Conservation (phyloP, 192 early-diverging fungal genomes). For the Backusella sp. region DNA sequence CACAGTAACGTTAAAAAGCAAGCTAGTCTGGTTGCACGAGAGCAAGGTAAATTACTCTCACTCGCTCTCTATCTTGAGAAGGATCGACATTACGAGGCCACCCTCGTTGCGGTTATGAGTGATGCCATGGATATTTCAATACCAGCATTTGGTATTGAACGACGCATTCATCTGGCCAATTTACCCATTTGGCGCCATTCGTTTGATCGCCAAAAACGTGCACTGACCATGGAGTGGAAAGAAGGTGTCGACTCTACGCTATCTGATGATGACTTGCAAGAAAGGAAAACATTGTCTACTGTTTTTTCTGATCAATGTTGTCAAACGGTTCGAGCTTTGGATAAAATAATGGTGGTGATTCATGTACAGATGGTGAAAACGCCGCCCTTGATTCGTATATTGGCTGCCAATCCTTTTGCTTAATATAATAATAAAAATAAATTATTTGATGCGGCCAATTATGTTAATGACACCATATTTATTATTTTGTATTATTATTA, state of each 20-base stretch:
- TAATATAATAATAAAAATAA: neutral
- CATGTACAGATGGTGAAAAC: slow-evolving; percentile 47
- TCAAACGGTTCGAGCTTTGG: slow-evolving; percentile 43
- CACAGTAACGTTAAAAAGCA: slow-evolving; percentile 80
- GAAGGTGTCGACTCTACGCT: slow-evolving; percentile 18
- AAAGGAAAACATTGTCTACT: slow-evolving; percentile 22
- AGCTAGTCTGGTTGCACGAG: slow-evolving; percentile 67
- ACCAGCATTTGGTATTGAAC: slow-evolving; percentile 70
- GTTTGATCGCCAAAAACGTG: slow-evolving; percentile 32
- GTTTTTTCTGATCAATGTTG: slow-evolving; percentile 19
- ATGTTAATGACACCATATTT: too few species aligned
- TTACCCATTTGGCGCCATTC: slow-evolving; percentile 43
- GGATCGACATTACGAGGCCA: slow-evolving; percentile 44
- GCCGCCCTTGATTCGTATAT: slow-evolving; percentile 53
- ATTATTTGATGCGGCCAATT: neutral
- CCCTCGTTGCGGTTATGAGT: slow-evolving; percentile 63
- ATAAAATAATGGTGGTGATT: slow-evolving; percentile 44
- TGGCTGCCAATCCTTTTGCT: slow-evolving; percentile 49
- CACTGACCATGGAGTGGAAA: slow-evolving; percentile 49
- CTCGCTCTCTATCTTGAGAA: slow-evolving; percentile 61
- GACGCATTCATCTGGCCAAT: slow-evolving; percentile 54
- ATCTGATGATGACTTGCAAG: too few species aligned
- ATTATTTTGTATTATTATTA: neutral
- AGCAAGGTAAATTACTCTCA: slow-evolving; percentile 63
- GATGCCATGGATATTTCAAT: slow-evolving; percentile 74